These are phyloP conservation scores for Coemansia sp. DNA, from an alignment of 192 early-diverging fungal species.

Conservation along the genomic window DNA sequence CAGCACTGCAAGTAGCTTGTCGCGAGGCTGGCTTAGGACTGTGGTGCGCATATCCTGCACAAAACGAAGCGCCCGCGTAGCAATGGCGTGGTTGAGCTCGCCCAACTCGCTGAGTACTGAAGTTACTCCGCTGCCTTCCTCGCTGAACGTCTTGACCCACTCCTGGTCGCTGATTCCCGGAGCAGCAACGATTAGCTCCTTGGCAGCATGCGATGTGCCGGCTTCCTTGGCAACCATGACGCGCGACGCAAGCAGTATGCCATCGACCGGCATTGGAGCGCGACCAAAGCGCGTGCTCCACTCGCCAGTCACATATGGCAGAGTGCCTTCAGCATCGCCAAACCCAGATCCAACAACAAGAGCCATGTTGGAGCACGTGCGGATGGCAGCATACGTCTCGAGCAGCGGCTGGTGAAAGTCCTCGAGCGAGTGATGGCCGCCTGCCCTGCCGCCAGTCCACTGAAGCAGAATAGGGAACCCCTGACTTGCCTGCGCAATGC, in stretches of 20 bases:
- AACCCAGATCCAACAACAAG: conserved; percentile 92
- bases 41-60: conserved; percentile 80
- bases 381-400: conserved; percentile 63
- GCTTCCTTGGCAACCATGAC: conserved; percentile 93
- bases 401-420: conserved; percentile 92
- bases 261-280: conserved; percentile 95
- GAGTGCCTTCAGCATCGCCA: conserved; percentile 79
- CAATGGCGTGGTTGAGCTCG: conserved; percentile 91
- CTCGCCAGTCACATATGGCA: conserved; percentile 92
- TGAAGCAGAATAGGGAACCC: conserved; percentile 88
- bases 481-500: conserved; percentile 79
- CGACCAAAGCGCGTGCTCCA: conserved; percentile 79
- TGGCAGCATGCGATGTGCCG: conserved; percentile 72
- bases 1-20: conserved; percentile 72
- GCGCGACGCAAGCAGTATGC: conserved; percentile 92
- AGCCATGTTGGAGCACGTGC: conserved; percentile 75
- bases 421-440: conserved; percentile 96
- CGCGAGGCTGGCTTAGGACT: conserved; percentile 79
- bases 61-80: conserved; percentile 75
- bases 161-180: conserved; percentile 76
- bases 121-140: conserved; percentile 74
- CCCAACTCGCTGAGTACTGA: conserved; percentile 88
- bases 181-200: conserved; percentile 83
- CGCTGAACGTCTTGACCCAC: conserved; percentile 85
- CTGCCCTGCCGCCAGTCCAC: conserved; percentile 96